Percentiles rank a stretch among this genome's conserved stretches.
phyloP scores from a whole-genome alignment of 768 basidiomycete species.

The Pleurotus eryngii region DNA sequence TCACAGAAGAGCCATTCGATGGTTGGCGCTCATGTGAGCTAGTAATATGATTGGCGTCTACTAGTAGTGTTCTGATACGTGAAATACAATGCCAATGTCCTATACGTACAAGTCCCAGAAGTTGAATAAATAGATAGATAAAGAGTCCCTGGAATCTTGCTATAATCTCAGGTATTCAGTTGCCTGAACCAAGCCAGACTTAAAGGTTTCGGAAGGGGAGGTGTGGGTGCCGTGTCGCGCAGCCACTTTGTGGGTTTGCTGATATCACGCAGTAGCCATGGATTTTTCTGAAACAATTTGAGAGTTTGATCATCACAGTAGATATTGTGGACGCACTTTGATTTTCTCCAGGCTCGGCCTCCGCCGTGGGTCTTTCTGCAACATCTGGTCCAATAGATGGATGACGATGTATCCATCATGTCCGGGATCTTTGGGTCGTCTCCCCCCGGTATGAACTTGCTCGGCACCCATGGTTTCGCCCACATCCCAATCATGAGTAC shows the following conservation, averaged over 20 bases:
- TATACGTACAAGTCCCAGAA: too few relatives aligned
- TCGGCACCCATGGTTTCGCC: conserved; percentile 38
- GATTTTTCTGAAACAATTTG: conserved; percentile 24
- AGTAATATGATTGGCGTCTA: too few relatives aligned
- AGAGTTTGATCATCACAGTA: neutral
- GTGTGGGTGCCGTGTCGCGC: conserved; percentile 25
- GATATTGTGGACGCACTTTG: conserved; percentile 23
- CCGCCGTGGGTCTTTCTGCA: conserved; percentile 35
- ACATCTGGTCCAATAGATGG: conserved; percentile 34
- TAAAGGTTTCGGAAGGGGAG: neutral
- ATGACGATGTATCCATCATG: conserved; percentile 29
- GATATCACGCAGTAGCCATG: conserved; percentile 36
- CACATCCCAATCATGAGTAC: conserved; percentile 36
- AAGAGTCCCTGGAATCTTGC: too few relatives aligned
- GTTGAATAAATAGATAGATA: too few relatives aligned
- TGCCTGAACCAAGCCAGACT: conserved; percentile 2
- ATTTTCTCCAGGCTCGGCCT: conserved; percentile 29
- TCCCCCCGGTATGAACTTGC: conserved; percentile 29
- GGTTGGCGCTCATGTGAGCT: too few relatives aligned
- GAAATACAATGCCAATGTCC: too few relatives aligned
- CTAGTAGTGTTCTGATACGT: too few relatives aligned
- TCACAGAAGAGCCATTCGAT: neutral
- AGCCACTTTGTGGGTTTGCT: conserved; percentile 34
- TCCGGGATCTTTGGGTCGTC: conserved; percentile 24
- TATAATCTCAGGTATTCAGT: neutral